Evolutionary conservation across 768 basidiomycete genomes (phyloP), one percentile per base, ranked within the genome.

Genomic region (Russula brevipes): DNA sequence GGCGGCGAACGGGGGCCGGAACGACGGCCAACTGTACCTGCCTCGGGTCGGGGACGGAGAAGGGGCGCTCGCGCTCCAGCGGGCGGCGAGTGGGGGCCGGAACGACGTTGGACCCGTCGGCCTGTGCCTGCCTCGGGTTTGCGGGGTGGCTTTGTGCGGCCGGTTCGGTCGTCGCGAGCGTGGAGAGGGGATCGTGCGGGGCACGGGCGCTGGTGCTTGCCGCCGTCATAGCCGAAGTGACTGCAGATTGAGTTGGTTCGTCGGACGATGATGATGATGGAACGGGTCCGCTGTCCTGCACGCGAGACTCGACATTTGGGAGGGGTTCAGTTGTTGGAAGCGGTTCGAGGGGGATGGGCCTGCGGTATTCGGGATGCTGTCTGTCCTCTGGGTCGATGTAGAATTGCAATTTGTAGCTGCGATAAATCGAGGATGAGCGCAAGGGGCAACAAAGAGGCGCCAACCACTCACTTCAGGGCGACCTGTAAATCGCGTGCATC

Each of bases 401-500:
- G 11, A 42, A 54, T 46, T 64, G 57, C 16, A 60, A 45, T 47
- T 60, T 60, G 17, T 49, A 60, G 5, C 63, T 64, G 30, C 12
- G 35, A 36, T 24, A 44, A n/a, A 54, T 5, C 14, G 2, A 3
- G 2, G 17, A 11, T 55, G 31, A 54, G 62, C 31, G 11, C 33
- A 19, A 24, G 2, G 9, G 14, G 50, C 5, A 55, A 38, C 24
- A n/a, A 17, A 2, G 12, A 36, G 38, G n/a, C 8, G 10, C 11
- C 2, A 7, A 11, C 3, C n/a, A 60, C 53, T 50, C 35, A 59
- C 63, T 64, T 64, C 38, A 31, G 41, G 53, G 41, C 59, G n/a
- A 8, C 44, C 31, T 64, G 63, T 36, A 64, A 53, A 12, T 64
- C 63, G 24, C 58, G 63, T 19, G 59, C 30, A 3, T 64, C 63